Base-by-base conservation (phyloP, 2,329 filamentous ascomycete species). In the Coniella lustricola region DNA sequence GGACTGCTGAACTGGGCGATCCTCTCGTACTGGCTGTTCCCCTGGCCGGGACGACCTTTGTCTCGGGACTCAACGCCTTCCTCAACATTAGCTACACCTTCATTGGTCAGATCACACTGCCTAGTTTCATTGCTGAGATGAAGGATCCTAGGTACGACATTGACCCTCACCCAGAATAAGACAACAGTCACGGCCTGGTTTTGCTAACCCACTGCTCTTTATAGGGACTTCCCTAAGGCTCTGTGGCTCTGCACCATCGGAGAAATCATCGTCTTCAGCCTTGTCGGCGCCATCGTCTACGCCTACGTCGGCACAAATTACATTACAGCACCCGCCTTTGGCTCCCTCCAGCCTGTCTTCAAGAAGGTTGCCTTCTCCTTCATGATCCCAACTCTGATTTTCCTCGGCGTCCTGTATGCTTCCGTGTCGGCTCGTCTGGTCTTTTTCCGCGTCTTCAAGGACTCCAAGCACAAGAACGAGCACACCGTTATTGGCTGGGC, bases 81-180 rank as follows among this genome's bases (percentile, higher is more conserved):
- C 76, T 96, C 64, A 96, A 96, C 67, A 96, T 96, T 62, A 88
- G 84, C 67, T 96, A 95, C 64, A 95, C 90, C 0, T 95, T 96
- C 62, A 95, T 96, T 57, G 90, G 90, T 0, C 90, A 96, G 64
- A 95, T 95, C 59, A 95, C 90, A 0, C 75, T 96, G 13, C 90
- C 90, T 1, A 91, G 86, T 57, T 96, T 96, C 70, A 96, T 96
- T 55, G 90, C 90, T 3, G 90, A 96, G 67, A 96, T 96, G 90
- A 86, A 72, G 49, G 74, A 82, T 22, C 79, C 79, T 2, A 64
- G 67, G 70, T 71, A 59, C 42, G 65, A 21, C 20, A n/a, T 18
- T 13, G n/a, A n/a, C n/a, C n/a, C n/a, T n/a, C n/a, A n/a, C n/a
- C n/a, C n/a, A n/a, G n/a, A n/a, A n/a, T n/a, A n/a, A n/a, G n/a